Percentiles rank a stretch among this genome's conserved stretches.
phyloP scores from a whole-genome alignment of 2,329 filamentous ascomycete genomes.

The Meredithiella fracta region DNA sequence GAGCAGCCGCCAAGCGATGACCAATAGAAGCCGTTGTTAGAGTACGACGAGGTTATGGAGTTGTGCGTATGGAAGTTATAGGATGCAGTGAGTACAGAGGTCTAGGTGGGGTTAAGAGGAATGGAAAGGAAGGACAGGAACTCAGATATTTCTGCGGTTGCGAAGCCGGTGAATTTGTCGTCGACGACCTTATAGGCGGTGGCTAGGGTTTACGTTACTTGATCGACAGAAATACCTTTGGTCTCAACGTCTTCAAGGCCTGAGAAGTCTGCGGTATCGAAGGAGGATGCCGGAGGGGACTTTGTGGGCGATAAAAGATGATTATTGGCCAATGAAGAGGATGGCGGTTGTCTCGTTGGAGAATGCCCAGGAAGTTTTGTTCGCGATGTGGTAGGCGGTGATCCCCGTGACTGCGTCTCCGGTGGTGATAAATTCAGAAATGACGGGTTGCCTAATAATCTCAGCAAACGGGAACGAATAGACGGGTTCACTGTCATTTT shows the following conservation, averaged over 20 bases:
- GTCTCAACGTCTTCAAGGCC: slow-evolving; percentile 27
- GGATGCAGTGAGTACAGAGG: background rate
- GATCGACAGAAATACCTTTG: slow-evolving; percentile 27
- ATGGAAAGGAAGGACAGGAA: slow-evolving; percentile 21
- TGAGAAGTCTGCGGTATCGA: slow-evolving; percentile 24
- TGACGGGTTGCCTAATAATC: slow-evolving; percentile 18
- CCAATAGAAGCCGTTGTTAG: background rate
- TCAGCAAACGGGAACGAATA: slow-evolving; percentile 27
- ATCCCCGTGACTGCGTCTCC: background rate
- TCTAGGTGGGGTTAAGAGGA: background rate
- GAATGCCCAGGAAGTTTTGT: no score
- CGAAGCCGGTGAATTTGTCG: slow-evolving; percentile 20
- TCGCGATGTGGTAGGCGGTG: background rate
- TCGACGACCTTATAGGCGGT: slow-evolving; percentile 14
- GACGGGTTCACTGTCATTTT: slow-evolving; percentile 23
- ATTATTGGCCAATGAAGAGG: background rate
- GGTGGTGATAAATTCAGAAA: background rate
- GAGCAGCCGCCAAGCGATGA: background rate
- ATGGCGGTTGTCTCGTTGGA: no score
- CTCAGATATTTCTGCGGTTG: slow-evolving; percentile 21
- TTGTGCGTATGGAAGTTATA: background rate
- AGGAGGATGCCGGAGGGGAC: slow-evolving; percentile 20
- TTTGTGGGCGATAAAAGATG: slow-evolving; percentile 21
- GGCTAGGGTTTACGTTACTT: slow-evolving; percentile 22
- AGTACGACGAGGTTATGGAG: background rate